These are phyloP conservation scores for Cnidoscolus chayamansa DNA, from an alignment of 441 rosid genomes.

Conservation along the genomic window DNA sequence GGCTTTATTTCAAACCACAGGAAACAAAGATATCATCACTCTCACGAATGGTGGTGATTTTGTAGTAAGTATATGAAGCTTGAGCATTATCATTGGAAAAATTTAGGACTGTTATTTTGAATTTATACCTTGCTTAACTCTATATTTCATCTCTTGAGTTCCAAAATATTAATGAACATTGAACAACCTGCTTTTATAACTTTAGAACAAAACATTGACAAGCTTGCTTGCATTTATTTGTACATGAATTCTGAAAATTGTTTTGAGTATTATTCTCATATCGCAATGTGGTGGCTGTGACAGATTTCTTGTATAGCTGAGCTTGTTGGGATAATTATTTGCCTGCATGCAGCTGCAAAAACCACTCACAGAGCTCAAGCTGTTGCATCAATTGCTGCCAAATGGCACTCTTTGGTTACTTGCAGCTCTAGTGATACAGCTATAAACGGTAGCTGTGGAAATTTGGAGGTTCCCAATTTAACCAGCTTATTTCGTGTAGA, in stretches of 20 bases:
- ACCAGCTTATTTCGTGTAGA: conserved; percentile 16
- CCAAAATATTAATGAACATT: background rate
- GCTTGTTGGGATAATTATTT: conserved; percentile 44
- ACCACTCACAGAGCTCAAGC: conserved; percentile 48
- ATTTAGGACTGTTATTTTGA: background rate
- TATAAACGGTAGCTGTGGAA: conserved; percentile 13
- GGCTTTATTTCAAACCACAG: conserved; percentile 43
- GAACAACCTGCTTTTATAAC: background rate
- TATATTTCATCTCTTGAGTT: background rate
- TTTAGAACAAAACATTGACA: background rate
- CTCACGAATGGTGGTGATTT: conserved; percentile 47
- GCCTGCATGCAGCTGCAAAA: conserved; percentile 51
- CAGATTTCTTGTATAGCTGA: conserved; percentile 48
- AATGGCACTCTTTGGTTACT: conserved; percentile 52
- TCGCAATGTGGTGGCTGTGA: background rate
- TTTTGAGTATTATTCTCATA: background rate
- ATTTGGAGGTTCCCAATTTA: conserved; percentile 17
- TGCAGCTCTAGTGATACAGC: conserved; percentile 28
- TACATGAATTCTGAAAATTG: background rate
- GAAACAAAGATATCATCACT: conserved; percentile 29
- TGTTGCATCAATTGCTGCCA: conserved; percentile 39
- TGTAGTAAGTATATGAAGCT: conserved; percentile 33
- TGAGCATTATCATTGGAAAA: background rate
- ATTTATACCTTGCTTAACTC: background rate
- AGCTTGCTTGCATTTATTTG: background rate